A percentile compares a stretch with the other conserved stretches of the same genome.
phyloP scores from a whole-genome alignment of 805 yeast species.

The Nakazawaea molendinolei region DNA sequence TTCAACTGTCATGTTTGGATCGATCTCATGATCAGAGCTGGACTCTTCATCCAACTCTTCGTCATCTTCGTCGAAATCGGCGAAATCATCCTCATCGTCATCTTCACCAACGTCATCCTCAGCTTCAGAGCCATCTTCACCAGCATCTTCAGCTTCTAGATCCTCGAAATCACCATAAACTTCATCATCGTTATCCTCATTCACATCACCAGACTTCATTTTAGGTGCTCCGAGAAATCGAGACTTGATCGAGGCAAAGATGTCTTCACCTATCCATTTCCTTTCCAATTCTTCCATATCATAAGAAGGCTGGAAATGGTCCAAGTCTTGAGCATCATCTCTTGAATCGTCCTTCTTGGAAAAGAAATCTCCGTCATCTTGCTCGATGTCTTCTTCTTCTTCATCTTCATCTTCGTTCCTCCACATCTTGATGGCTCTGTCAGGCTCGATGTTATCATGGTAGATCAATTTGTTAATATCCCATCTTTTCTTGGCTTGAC shows the following conservation, averaged over 20 bases:
- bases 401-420: slow-evolving; percentile 40
- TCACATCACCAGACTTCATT: slow-evolving; percentile 25
- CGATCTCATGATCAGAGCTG: slow-evolving; percentile 34
- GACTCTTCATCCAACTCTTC: slow-evolving; percentile 31
- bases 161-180: slow-evolving; percentile 35
- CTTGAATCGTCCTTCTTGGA: slow-evolving; percentile 36
- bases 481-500: slow-evolving; percentile 49
- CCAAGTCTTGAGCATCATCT: slow-evolving; percentile 26
- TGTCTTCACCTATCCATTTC: slow-evolving; percentile 35
- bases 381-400: slow-evolving; percentile 34
- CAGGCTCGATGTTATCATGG: slow-evolving; percentile 69
- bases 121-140: slow-evolving; percentile 21
- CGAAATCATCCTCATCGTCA: slow-evolving; percentile 39
- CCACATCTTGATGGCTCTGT: slow-evolving; percentile 70
- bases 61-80: slow-evolving; percentile 49
- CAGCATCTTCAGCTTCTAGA: slow-evolving; percentile 29
- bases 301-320: slow-evolving; percentile 28
- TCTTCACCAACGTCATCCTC: slow-evolving; percentile 26
- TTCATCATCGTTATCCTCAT: slow-evolving; percentile 18
- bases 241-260: slow-evolving; percentile 33
- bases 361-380: slow-evolving; percentile 52
- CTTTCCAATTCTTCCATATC: slow-evolving; percentile 33
- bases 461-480: slow-evolving; percentile 78
- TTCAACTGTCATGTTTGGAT: slow-evolving; percentile 47
- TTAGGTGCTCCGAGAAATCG: slow-evolving; percentile 53